Evolutionary conservation across 192 early-diverging fungal genomes (phyloP), one percentile per base, ranked within the genome.

Genomic region (Podochytrium sp.): DNA sequence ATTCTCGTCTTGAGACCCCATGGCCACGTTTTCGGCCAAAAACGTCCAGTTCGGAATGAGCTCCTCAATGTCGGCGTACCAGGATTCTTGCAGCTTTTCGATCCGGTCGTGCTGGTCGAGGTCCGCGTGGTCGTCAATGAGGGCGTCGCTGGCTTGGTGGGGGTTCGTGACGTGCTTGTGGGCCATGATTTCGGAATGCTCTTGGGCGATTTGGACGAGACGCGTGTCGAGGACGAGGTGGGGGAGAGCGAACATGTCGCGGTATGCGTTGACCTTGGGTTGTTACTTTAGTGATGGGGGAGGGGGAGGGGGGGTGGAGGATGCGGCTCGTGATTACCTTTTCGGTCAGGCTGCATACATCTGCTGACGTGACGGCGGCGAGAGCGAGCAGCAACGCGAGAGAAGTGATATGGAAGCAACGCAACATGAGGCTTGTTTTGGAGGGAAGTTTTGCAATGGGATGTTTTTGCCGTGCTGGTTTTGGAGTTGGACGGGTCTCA

Each of bases 41-140:
- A 71, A 71, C 23, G 53, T 59, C 69, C 69, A 71, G 56, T 71
- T 71, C 39, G 69, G 69, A 30, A 71, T 71, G 6, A 59, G 39
- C 23, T 7, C 7, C 43, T 71, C 69, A 47, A 60, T 59, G 16
- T 29, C 29, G 3, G 69, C 69, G 32, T 71, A 71, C 69, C 69
- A 71, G 0, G 37, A 16, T 23, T 16, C 52, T 25, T 25, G 37
- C 39, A 12, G 12, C 3, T 2, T 6, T 37, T 30, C 4, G 60
- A 14, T 16, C 25, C 35, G 40, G 47, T 7, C 18, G 16, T 43
- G 14, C 14, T 27, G 33, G 12, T 56, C 30, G 51, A 33, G 7
- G 25, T 71, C 23, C 16, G 52, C 27, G 37, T 68, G 23, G 0
- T 33, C 27, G 35, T 20, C 35, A 5, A 39, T 56, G 30, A 65